Evolutionary conservation across 768 basidiomycete species (phyloP), one percentile per base, ranked within the genome.

Genomic region (Macrocybe gigantea): DNA sequence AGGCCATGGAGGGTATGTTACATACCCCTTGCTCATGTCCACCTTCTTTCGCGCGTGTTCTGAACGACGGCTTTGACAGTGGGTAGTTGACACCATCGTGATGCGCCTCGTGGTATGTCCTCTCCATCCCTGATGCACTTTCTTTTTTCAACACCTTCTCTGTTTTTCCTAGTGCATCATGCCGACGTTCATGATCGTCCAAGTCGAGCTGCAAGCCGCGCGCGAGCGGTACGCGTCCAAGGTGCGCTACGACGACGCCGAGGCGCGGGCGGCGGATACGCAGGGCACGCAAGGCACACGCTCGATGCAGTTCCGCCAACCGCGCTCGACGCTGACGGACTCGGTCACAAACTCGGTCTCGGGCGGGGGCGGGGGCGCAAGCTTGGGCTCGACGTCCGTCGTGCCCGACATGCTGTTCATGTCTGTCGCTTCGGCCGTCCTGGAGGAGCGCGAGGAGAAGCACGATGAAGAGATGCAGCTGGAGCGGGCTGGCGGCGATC

Each of bases 101-200:
- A 49, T 58, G 44, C 63, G 64, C 8, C 10, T 64, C 6, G 64
- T 65, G 47, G 66, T 63, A 30, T 52, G 64, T 49, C 5, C 32
- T 14, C 29, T 11, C 33, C 33, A 35, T 12, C 12, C n/a, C 15
- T 15, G 7, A 8, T 33, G 11, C 22, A n/a, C 40, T 7, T 40
- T 10, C 7, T 41, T 15, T 14, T 38, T 38, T 14, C 14, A 38
- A 38, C 36, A 11, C 11, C 41, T 47, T 36, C 12, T 37, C 13
- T 29, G 30, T 9, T 15, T 22, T 5, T 41, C 22, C 3, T 37
- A 61, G 62, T 54, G 55, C 3, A 59, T 63, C 30, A 60, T 59
- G 51, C 62, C 62, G 7, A 59, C 62, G 9, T 49, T 60, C 3
- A 44, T 63, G 39, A 56, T 63, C 13, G 62, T 63, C 7, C 60